Percentiles rank a stretch among this genome's conserved stretches.
Evolutionary conservation across 108 stramenopile species (phyloP).

Genomic region (Conticribra weissflogii): DNA sequence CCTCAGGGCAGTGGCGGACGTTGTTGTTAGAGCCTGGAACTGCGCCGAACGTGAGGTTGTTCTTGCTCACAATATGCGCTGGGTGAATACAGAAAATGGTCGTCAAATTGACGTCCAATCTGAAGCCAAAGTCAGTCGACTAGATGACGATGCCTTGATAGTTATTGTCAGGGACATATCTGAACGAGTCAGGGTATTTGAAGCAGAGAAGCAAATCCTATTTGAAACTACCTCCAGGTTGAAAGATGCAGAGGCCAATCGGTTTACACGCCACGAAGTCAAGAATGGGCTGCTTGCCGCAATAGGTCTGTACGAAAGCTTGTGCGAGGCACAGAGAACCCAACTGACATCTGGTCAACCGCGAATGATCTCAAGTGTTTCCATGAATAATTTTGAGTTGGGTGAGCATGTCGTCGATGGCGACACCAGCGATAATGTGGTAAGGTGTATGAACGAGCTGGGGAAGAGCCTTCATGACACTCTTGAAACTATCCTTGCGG

Average conservation of each 20-base stretch:
- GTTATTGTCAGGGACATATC: slow-evolving; percentile 53
- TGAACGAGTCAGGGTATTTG: slow-evolving; percentile 46
- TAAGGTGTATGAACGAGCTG: slow-evolving; percentile 54
- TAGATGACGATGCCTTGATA: slow-evolving; percentile 50
- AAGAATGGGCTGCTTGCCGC: slow-evolving; percentile 79
- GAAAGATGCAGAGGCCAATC: slow-evolving; percentile 61
- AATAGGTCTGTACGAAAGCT: slow-evolving; percentile 64
- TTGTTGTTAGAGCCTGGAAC: slow-evolving; percentile 39
- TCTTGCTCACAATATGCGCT: slow-evolving; percentile 26
- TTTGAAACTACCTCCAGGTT: slow-evolving; percentile 46
- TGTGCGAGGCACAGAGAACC: slow-evolving; percentile 42
- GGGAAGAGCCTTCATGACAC: slow-evolving; percentile 64
- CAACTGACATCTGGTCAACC: slow-evolving; percentile 5
- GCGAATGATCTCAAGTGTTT: no score
- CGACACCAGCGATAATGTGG: slow-evolving; percentile 12
- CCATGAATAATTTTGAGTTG: no score
- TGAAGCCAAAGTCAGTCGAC: slow-evolving; percentile 45
- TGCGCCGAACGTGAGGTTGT: slow-evolving; percentile 15
- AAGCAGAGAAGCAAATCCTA: slow-evolving; percentile 53
- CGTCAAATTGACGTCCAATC: slow-evolving; percentile 18
- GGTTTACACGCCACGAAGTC: slow-evolving; percentile 80
- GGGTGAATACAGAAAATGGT: slow-evolving; percentile 5
- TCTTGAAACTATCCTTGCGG: slow-evolving; percentile 53
- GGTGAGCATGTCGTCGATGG: no score
- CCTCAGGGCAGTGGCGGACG: slow-evolving; percentile 30